Conservation (phyloP, 495 filamentous ascomycete genomes). For the Xylaria scruposa region DNA sequence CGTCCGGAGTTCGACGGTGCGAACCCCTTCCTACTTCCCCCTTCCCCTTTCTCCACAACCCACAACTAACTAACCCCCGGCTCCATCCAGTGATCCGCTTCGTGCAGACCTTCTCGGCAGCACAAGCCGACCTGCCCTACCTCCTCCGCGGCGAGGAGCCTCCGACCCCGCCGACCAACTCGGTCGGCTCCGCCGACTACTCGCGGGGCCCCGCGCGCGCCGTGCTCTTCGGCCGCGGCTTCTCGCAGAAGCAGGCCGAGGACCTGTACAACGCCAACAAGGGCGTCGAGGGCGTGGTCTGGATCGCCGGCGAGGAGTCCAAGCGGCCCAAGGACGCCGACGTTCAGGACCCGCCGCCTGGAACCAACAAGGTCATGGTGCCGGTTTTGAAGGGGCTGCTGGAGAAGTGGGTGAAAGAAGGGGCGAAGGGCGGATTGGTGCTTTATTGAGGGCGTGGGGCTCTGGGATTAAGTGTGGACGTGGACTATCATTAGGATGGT, state of each 20-base stretch:
- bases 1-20: conserved; percentile 25
- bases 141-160: conserved; percentile 1
- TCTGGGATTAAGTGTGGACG: neutral
- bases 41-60: neutral
- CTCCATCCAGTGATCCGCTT: conserved; percentile 22
- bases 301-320: neutral
- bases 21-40: neutral
- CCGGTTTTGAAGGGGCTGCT: neutral
- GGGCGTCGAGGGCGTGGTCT: neutral
- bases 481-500: neutral
- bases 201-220: conserved; percentile 32
- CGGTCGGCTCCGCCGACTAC: conserved; percentile 39
- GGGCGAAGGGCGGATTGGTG: neutral
- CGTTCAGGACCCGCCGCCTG: conserved; percentile 2
- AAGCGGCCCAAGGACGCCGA: neutral
- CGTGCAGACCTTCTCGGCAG: conserved; percentile 20
- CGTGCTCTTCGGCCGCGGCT: conserved; percentile 38
- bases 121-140: conserved; percentile 14
- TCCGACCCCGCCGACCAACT: neutral
- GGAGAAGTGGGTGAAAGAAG: conserved; percentile 21
- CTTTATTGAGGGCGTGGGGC: conserved; percentile 11
- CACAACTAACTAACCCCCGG: neutral
- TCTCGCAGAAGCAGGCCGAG: conserved; percentile 23
- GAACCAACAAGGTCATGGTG: conserved; percentile 7
- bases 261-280: conserved; percentile 2